Percentiles rank a stretch among this genome's conserved stretches.
Conservation (phyloP, 2,329 filamentous ascomycete genomes). For the Coniosporium tulheliwenetii region DNA sequence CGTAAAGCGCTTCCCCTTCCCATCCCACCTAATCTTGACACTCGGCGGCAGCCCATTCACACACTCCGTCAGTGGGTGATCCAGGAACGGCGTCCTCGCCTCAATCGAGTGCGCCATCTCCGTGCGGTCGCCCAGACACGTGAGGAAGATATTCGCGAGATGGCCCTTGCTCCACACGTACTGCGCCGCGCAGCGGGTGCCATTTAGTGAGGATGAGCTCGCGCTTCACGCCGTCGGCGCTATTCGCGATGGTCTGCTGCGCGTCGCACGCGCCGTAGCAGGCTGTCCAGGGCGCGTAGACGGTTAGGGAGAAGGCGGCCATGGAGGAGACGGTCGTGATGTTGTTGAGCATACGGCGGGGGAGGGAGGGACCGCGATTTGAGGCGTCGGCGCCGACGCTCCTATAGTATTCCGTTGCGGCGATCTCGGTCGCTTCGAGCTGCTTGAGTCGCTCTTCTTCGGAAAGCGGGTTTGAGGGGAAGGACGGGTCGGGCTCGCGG, state of each 20-base stretch:
- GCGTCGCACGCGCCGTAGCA: slow-evolving; percentile 14
- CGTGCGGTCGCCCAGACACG: slow-evolving; percentile 26
- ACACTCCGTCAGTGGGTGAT: slow-evolving; percentile 23
- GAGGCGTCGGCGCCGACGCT: slow-evolving; percentile 12
- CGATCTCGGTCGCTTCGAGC: slow-evolving; percentile 9
- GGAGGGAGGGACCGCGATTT: slow-evolving; percentile 12
- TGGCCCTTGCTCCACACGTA: slow-evolving; percentile 22
- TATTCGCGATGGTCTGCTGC: slow-evolving; percentile 17
- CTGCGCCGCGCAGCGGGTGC: slow-evolving; percentile 24
- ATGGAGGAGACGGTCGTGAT: slow-evolving; percentile 20
- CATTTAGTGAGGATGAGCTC: slow-evolving; percentile 16
- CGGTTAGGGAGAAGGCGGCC: slow-evolving; percentile 17
- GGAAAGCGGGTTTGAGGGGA: slow-evolving; percentile 13
- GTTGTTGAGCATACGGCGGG: slow-evolving; percentile 22
- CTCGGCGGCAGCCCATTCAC: slow-evolving; percentile 21
- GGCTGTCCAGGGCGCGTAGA: slow-evolving; percentile 20
- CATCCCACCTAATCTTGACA: slow-evolving; percentile 18
- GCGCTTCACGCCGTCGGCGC: slow-evolving; percentile 14
- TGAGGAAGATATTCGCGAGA: slow-evolving; percentile 24
- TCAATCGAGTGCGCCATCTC: slow-evolving; percentile 29
- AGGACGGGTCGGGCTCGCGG: slow-evolving; percentile 29
- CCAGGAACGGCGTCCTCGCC: slow-evolving; percentile 24
- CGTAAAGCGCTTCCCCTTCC: slow-evolving; percentile 11
- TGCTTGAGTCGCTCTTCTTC: slow-evolving; percentile 8
- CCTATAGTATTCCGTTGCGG: slow-evolving; percentile 11